Evolutionary conservation across 2,329 filamentous ascomycete species (phyloP).

Genomic region (Beauveria caledonica): DNA sequence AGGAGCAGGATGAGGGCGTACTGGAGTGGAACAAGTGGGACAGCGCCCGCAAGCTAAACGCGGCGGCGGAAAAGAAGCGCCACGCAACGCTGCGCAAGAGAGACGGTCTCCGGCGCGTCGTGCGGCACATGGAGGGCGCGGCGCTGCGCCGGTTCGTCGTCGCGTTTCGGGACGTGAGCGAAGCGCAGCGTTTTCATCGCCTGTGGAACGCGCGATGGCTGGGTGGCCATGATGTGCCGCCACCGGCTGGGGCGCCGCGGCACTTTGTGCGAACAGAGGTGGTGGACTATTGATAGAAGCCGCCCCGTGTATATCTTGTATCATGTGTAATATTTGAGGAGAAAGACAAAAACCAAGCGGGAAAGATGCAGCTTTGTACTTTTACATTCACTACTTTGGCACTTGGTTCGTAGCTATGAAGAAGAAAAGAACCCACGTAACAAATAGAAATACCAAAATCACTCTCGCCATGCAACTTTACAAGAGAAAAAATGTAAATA

Average conservation of each 20-base stretch:
- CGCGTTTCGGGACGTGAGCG: slow-evolving; percentile 22
- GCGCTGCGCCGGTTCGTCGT: slow-evolving; percentile 24
- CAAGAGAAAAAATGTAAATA: background rate
- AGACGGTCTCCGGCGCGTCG: background rate
- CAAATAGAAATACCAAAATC: background rate
- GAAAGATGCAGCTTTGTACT: background rate
- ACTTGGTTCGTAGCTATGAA: background rate
- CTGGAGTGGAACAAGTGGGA: no score
- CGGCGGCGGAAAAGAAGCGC: background rate
- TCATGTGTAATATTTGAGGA: background rate
- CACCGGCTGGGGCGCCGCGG: background rate
- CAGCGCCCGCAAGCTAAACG: no score
- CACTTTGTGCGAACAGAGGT: slow-evolving; percentile 6
- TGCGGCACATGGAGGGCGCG: background rate
- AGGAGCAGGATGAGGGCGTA: background rate
- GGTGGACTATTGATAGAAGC: background rate
- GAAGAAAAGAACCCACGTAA: background rate
- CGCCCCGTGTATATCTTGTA: background rate
- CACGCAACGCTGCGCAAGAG: background rate
- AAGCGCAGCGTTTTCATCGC: slow-evolving; percentile 33
- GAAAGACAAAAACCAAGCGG: background rate
- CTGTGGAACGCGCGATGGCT: slow-evolving; percentile 31
- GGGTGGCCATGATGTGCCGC: slow-evolving; percentile 7
- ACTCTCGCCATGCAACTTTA: no score
- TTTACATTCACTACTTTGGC: background rate